phyloP scores from a whole-genome alignment of 108 stramenopile genomes.

The Parietichytrium sp. region DNA sequence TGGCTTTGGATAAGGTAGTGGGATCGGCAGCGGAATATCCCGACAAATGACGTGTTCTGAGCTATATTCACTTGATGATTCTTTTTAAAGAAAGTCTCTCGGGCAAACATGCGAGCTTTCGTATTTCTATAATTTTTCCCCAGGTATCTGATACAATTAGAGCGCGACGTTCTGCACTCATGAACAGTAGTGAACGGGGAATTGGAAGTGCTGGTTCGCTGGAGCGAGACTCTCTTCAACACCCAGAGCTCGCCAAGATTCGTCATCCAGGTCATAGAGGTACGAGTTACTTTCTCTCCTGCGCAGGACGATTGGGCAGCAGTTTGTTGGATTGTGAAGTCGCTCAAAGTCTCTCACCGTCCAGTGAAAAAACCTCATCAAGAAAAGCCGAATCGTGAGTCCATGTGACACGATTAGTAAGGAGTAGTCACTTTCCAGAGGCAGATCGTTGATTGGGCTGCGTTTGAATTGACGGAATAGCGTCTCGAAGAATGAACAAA shows the following conservation, averaged over 20 bases:
- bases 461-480: constrained; percentile 67
- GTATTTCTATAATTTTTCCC: too few species aligned
- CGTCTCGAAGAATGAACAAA: constrained; percentile 68
- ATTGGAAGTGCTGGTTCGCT: neutral
- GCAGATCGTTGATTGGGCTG: constrained; percentile 6
- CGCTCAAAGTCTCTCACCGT: constrained; percentile 1
- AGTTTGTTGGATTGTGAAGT: neutral
- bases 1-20: neutral
- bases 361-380: constrained; percentile 16
- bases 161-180: too few species aligned
- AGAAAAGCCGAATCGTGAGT: constrained; percentile 15
- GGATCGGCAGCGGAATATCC: too few species aligned
- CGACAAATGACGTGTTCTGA: too few species aligned
- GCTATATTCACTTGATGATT: too few species aligned
- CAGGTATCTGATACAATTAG: too few species aligned
- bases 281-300: neutral
- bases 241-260: constrained; percentile 12
- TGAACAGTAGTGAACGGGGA: constrained; percentile 34
- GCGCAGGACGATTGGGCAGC: constrained; percentile 21
- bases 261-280: neutral
- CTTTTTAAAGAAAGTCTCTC: too few species aligned
- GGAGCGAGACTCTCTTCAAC: neutral
- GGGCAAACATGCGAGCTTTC: too few species aligned
- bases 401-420: constrained; percentile 20
- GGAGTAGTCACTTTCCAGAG: neutral